phyloP scores from a whole-genome alignment of 495 filamentous ascomycete species.

The Ramalina peruviana region DNA sequence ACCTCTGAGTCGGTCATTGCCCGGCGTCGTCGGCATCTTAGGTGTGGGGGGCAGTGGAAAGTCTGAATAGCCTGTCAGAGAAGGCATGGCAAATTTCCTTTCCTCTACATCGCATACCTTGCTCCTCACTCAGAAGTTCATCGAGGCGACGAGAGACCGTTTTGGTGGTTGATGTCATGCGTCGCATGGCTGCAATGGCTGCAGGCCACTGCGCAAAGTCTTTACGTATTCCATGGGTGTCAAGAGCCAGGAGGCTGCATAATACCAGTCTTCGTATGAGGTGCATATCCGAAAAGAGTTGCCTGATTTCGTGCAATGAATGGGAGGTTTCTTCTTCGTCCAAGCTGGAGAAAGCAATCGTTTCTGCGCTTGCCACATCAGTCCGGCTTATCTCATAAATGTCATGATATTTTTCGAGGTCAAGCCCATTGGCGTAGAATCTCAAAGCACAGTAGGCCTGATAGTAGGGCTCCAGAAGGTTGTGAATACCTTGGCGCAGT shows the following conservation, averaged over 20 bases:
- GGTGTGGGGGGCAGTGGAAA: conserved; percentile 47
- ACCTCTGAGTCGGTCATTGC: conserved; percentile 63
- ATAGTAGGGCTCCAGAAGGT: conserved; percentile 55
- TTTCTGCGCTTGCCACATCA: conserved; percentile 55
- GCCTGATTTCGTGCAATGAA: conserved; percentile 65
- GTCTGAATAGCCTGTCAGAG: conserved; percentile 16
- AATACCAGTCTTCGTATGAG: conserved; percentile 69
- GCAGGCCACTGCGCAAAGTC: conserved; percentile 71
- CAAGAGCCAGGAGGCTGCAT: conserved; percentile 73
- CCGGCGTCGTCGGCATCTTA: conserved; percentile 55
- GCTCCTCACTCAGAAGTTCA: not conserved
- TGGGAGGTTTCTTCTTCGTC: conserved; percentile 61
- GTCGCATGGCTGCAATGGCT: conserved; percentile 61
- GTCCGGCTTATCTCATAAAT: conserved; percentile 77
- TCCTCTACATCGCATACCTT: conserved; percentile 4
- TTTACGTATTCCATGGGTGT: conserved; percentile 66
- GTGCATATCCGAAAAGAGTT: conserved; percentile 64
- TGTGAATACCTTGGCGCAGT: conserved; percentile 51
- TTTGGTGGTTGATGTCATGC: conserved; percentile 42
- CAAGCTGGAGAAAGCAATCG: conserved; percentile 31
- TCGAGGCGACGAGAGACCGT: conserved; percentile 15
- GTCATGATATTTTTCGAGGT: conserved; percentile 81
- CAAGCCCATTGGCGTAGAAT: conserved; percentile 57
- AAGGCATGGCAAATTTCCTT: conserved; percentile 11
- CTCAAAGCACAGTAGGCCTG: conserved; percentile 51